A percentile compares a stretch with the other conserved stretches of the same genome.
phyloP scores from a whole-genome alignment of 1,284 basidiomycete species.

The Trichosporon sp. region DNA sequence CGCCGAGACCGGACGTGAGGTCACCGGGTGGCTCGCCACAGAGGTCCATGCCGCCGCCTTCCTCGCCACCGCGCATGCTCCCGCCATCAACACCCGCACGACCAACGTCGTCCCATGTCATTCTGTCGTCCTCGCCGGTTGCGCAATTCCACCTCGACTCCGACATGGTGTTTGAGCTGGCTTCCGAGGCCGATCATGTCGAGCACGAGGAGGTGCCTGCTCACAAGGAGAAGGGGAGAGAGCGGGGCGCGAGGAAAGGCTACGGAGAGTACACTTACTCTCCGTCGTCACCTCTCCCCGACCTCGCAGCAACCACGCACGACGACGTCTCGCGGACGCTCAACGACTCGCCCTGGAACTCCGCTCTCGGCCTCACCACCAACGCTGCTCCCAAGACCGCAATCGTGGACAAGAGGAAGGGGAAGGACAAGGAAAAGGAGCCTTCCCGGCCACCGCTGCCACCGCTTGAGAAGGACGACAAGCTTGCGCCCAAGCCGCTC shows the following conservation, averaged over 20 bases:
- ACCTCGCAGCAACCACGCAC: not conserved
- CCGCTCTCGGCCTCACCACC: not conserved
- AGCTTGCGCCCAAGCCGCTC: conserved; percentile 1
- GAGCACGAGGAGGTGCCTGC: not conserved
- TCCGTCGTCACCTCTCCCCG: conserved; percentile 1
- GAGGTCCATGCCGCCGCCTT: not conserved
- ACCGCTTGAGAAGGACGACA: not conserved
- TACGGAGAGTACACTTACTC: conserved; percentile 12
- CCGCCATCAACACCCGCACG: not conserved
- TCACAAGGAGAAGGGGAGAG: not conserved
- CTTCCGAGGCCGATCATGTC: not conserved
- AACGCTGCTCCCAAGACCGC: not conserved
- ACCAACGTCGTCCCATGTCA: not conserved
- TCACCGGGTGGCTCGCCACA: not conserved
- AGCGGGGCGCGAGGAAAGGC: no score
- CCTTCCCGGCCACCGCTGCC: not conserved
- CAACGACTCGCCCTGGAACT: not conserved
- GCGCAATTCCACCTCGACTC: conserved; percentile 9
- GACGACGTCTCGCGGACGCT: not conserved
- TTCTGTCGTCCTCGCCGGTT: conserved; percentile 1
- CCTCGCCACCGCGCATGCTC: not conserved
- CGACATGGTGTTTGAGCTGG: conserved; percentile 7
- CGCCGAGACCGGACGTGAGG: not conserved
- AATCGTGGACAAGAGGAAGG: not conserved
- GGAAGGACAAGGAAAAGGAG: not conserved